Percentiles rank a stretch among this genome's conserved stretches.
These are phyloP conservation scores for Fusarium illudens DNA, from an alignment of 2,329 filamentous ascomycete species.

Conservation along the genomic window DNA sequence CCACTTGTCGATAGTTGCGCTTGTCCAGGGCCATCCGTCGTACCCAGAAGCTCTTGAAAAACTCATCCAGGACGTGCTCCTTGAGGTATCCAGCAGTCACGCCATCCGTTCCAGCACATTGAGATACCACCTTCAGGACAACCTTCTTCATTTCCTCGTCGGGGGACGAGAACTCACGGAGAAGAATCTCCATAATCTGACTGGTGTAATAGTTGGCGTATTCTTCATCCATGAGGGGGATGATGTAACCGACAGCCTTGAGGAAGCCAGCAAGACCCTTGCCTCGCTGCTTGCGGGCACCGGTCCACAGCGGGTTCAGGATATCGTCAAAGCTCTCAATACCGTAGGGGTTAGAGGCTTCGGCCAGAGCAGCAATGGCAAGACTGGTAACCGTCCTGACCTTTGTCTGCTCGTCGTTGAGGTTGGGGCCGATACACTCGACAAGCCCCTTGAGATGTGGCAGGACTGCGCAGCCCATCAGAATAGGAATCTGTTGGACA, in stretches of 20 bases:
- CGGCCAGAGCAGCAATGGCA: conserved; percentile 92
- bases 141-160: conserved; percentile 99
- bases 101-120: conserved; percentile 93
- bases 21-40: conserved; percentile 96
- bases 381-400: conserved; percentile 95
- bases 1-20: conserved; percentile 96
- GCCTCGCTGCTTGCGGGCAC: conserved; percentile 92
- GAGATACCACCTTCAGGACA: conserved; percentile 94
- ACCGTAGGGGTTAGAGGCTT: conserved; percentile 97
- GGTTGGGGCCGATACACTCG: conserved; percentile 93
- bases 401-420: conserved; percentile 98
- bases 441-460: conserved; percentile 96
- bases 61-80: conserved; percentile 92
- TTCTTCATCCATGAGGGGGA: conserved; percentile 98
- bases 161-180: conserved; percentile 94
- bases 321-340: conserved; percentile 99
- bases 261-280: conserved; percentile 96
- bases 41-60: conserved; percentile 99
- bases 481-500: conserved; percentile 96
- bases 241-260: conserved; percentile 97
- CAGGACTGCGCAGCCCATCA: conserved; percentile 97
- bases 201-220: conserved; percentile 99
- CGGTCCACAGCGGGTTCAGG: conserved; percentile 95
- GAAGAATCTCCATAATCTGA: conserved; percentile 98
- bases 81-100: conserved; percentile 95